Evolutionary conservation across 2,329 filamentous ascomycete genomes (phyloP), one percentile per base, ranked within the genome.

Genomic region (Penicillium griseofulvum): DNA sequence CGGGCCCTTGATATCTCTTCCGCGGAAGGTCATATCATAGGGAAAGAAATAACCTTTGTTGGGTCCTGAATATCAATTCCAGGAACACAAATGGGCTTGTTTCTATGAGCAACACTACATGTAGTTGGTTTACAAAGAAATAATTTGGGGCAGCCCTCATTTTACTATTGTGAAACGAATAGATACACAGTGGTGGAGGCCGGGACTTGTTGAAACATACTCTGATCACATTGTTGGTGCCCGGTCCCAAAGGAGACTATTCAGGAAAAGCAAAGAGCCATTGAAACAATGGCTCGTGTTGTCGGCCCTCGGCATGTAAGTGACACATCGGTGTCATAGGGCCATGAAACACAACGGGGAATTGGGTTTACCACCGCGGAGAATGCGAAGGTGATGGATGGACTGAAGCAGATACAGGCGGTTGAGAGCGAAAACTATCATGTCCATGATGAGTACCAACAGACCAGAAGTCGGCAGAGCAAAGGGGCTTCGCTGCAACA

Each of bases 1-100:
- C 71, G 1, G 70, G 67, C 11, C 67, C 67, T 54, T 72, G 65
- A 70, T 42, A 14, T 44, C 28, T 31, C 19, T 37, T 33, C 22
- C 7, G 12, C 24, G 11, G 31, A 43, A 53, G 36, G n/a, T 36
- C 10, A 19, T 17, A 19, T 17, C 16, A 16, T 34, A 11, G 17
- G n/a, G n/a, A 28, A 5, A 10, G 22, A 33, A 2, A 10, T 39
- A 31, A 7, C 4, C 19, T 14, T 12, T 49, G 16, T 4, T 17
- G 19, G 28, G 14, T 7, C 19, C 36, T 29, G 41, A 39, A 4
- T 17, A 37, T 17, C 19, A 22, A 17, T 5, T 10, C 9, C 14
- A 10, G 9, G 24, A 31, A 26, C 24, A 34, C 14, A 17, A 19
- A 34, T 22, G 19, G 29, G 2, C 12, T 26, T 45, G 4, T 26